These are phyloP conservation scores for Penicillium steckii DNA, from an alignment of 495 filamentous ascomycete genomes.

Conservation along the genomic window DNA sequence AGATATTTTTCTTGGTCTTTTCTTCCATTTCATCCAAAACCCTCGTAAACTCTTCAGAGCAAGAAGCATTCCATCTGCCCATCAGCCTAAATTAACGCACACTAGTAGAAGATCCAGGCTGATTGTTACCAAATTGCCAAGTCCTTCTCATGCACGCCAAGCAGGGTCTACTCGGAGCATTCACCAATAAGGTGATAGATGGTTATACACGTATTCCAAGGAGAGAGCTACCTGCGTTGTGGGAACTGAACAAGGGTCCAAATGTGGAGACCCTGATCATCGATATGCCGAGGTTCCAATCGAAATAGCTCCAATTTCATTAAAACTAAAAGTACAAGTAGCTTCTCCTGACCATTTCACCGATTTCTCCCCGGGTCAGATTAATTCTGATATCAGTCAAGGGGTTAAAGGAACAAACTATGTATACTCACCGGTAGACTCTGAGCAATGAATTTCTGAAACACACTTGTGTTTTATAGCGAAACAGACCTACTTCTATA, in stretches of 20 bases:
- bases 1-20: no score
- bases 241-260: conserved; percentile 5
- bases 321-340: no score
- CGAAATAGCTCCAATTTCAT: not conserved
- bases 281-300: not conserved
- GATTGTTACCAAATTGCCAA: no score
- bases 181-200: not conserved
- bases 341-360: not conserved
- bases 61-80: no score
- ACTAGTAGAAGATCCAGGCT: no score
- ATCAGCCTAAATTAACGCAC: conserved; percentile 3
- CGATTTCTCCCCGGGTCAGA: not conserved
- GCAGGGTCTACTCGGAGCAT: not conserved
- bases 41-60: no score
- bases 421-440: no score
- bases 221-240: not conserved
- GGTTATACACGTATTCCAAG: not conserved
- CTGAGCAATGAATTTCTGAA: no score
- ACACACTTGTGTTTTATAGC: conserved; percentile 4
- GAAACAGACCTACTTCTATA: conserved; percentile 5
- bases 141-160: not conserved
- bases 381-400: not conserved
- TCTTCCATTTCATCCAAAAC: no score
- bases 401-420: no score
- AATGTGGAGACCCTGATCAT: not conserved